Conservation (phyloP, 1,284 basidiomycete genomes). For the Puccinia brachypodii region DNA sequence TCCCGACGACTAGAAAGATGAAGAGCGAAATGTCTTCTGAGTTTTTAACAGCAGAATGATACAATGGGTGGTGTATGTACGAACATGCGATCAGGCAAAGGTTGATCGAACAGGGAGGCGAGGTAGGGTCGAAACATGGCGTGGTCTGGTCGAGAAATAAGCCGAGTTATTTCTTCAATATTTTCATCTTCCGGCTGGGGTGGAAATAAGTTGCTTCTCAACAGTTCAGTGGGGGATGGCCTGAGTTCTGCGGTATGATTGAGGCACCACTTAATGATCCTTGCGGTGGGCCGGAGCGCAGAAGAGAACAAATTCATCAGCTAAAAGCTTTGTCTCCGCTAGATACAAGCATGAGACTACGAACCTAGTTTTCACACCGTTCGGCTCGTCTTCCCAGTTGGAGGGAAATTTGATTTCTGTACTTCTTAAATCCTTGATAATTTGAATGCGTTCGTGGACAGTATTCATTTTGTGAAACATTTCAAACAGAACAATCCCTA, state of each 20-base stretch:
- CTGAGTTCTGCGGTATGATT: slow-evolving; percentile 79
- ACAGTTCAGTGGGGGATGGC: slow-evolving; percentile 61
- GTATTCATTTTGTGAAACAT: slow-evolving; percentile 90
- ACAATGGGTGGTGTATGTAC: not conserved
- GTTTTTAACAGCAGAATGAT: slow-evolving; percentile 48
- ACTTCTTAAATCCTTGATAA: slow-evolving; percentile 74
- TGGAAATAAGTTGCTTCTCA: slow-evolving; percentile 57
- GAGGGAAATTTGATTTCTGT: slow-evolving; percentile 72
- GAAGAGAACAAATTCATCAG: not conserved
- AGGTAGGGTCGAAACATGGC: slow-evolving; percentile 46
- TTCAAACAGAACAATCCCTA: slow-evolving; percentile 90
- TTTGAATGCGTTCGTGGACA: slow-evolving; percentile 70
- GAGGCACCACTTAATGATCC: slow-evolving; percentile 77
- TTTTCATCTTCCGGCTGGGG: slow-evolving; percentile 58
- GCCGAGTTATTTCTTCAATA: slow-evolving; percentile 56
- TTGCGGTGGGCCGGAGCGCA: slow-evolving; percentile 51
- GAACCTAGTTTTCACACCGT: slow-evolving; percentile 42
- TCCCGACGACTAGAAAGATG: slow-evolving; percentile 53
- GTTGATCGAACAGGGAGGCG: slow-evolving; percentile 56
- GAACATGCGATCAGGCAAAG: slow-evolving; percentile 54
- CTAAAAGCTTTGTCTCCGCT: not conserved
- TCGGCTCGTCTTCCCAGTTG: slow-evolving; percentile 63
- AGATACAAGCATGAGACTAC: too few relatives aligned
- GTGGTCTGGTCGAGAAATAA: slow-evolving; percentile 54
- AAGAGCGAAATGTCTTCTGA: slow-evolving; percentile 20